A percentile compares a stretch with the other conserved stretches of the same genome.
These are phyloP conservation scores for Pseudotulostoma volvatum DNA, from an alignment of 495 filamentous ascomycete species.

Conservation along the genomic window DNA sequence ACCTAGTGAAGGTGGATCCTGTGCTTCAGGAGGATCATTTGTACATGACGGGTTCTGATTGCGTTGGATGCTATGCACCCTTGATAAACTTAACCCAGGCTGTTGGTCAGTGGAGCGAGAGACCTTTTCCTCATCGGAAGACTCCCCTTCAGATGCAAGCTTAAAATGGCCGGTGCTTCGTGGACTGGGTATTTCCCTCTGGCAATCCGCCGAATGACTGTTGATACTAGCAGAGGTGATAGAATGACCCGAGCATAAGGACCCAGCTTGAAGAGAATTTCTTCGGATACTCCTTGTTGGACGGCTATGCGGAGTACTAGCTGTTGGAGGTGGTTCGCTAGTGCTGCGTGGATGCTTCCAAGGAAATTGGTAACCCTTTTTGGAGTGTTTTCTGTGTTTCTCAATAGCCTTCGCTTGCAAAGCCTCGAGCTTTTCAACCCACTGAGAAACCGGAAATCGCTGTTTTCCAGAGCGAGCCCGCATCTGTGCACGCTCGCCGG, in stretches of 20 bases:
- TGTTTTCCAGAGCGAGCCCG: conserved; percentile 48
- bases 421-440: conserved; percentile 36
- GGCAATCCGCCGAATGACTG: background rate
- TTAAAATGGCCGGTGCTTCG: background rate
- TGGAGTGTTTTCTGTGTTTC: conserved; percentile 28
- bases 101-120: background rate
- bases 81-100: background rate
- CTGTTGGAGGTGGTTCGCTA: conserved; percentile 9
- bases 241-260: background rate
- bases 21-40: background rate
- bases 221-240: background rate
- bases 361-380: conserved; percentile 33
- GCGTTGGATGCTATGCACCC: background rate
- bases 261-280: background rate
- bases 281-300: too few species aligned
- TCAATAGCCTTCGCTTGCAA: conserved; percentile 29
- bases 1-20: background rate
- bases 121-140: background rate
- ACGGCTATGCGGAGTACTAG: too few species aligned
- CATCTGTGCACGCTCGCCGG: conserved; percentile 38
- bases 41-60: too few species aligned
- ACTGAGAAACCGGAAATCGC: conserved; percentile 47
- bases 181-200: background rate
- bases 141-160: background rate
- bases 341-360: conserved; percentile 29